Conservation (phyloP, 1,284 basidiomycete genomes). For the Irpex sp. region DNA sequence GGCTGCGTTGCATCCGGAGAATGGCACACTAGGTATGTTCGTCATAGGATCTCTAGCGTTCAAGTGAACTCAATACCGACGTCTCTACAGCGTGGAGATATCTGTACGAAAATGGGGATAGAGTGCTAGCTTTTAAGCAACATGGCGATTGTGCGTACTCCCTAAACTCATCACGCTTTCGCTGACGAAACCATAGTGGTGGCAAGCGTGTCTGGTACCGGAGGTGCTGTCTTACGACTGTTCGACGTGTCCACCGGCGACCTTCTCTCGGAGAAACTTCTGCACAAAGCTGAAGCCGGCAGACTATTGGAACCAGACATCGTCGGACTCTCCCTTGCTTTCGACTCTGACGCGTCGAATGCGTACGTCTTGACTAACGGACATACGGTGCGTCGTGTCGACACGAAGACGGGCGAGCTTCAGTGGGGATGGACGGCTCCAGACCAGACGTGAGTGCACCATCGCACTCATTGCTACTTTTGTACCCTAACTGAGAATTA, state of each 20-base stretch:
- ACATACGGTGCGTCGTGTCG: conserved; percentile 47
- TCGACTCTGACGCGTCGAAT: conserved; percentile 29
- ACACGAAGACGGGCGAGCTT: conserved; percentile 43
- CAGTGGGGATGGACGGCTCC: conserved; percentile 63
- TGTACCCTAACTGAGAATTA: conserved; percentile 24
- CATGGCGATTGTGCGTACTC: conserved; percentile 53
- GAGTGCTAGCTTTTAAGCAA: conserved; percentile 66
- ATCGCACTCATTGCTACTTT: not conserved
- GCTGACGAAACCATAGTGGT: conserved; percentile 42
- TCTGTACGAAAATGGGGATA: conserved; percentile 63
- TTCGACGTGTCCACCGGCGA: conserved; percentile 67
- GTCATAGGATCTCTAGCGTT: not conserved
- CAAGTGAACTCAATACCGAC: not conserved
- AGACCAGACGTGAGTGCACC: conserved; percentile 54
- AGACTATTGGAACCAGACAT: conserved; percentile 47
- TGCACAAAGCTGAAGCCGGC: conserved; percentile 47
- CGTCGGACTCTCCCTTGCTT: conserved; percentile 41
- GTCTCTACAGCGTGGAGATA: conserved; percentile 73
- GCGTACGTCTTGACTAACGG: conserved; percentile 61
- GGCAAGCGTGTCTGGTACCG: conserved; percentile 72
- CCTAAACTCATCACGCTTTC: not conserved
- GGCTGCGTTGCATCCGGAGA: conserved; percentile 68
- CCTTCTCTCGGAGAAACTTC: conserved; percentile 63
- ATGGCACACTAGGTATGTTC: conserved; percentile 70
- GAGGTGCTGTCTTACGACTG: conserved; percentile 67